Conservation (phyloP, 73 alveolate genomes). For the Tetrahymena borealis region DNA sequence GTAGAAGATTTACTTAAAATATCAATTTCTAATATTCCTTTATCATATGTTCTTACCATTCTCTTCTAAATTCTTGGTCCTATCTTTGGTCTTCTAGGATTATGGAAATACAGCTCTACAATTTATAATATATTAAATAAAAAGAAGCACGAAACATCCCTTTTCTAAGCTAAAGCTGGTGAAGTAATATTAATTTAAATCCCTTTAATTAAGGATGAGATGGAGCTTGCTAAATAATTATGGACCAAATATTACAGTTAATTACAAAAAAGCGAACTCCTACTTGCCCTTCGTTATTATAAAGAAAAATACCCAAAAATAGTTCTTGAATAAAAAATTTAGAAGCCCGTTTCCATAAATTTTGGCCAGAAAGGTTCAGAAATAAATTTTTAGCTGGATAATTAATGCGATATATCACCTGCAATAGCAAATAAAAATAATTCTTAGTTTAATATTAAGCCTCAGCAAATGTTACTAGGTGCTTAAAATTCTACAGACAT, state of each 20-base stretch:
- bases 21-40: not conserved
- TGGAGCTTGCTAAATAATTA: not conserved
- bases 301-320: not conserved
- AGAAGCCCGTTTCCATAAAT: too few relatives aligned
- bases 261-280: not conserved
- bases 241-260: not conserved
- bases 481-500: too few relatives aligned
- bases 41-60: not conserved
- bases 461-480: too few relatives aligned
- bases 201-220: not conserved
- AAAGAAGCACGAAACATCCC: not conserved
- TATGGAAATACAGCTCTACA: not conserved
- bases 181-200: not conserved
- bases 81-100: not conserved
- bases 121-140: not conserved
- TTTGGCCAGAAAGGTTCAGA: too few relatives aligned
- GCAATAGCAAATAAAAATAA: too few relatives aligned
- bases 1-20: not conserved
- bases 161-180: not conserved
- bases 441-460: too few relatives aligned
- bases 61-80: not conserved
- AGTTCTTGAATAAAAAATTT: not conserved
- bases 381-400: too few relatives aligned
- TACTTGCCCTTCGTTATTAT: not conserved
- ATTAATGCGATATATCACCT: too few relatives aligned